These are phyloP conservation scores for Colletotrichum shisoi DNA, from an alignment of 2,329 filamentous ascomycete genomes.

Conservation along the genomic window DNA sequence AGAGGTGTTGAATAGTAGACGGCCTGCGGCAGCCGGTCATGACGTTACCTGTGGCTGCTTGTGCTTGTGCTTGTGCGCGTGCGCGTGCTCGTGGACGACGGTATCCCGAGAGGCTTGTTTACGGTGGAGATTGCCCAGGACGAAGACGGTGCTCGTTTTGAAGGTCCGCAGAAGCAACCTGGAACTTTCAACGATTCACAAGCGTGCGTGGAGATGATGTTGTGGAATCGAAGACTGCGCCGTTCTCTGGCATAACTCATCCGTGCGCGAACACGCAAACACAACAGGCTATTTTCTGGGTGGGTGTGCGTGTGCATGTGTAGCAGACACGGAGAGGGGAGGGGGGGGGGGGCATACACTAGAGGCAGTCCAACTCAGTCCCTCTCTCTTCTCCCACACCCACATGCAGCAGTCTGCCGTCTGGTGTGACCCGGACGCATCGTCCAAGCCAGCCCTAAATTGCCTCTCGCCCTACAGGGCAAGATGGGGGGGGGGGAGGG, in stretches of 20 bases:
- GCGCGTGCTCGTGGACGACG: neutral
- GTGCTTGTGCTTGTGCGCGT: neutral
- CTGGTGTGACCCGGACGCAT: constrained; percentile 24
- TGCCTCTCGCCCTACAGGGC: constrained; percentile 31
- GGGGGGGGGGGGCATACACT: too few species aligned
- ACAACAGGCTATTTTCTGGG: constrained; percentile 5
- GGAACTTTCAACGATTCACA: neutral
- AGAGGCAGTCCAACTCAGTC: constrained; percentile 8
- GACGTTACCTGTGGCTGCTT: constrained; percentile 1
- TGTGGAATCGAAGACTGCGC: constrained; percentile 16
- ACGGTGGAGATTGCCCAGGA: neutral
- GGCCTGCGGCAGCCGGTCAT: constrained; percentile 1
- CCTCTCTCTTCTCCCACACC: neutral
- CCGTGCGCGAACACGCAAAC: constrained; percentile 20
- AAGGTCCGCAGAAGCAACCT: neutral
- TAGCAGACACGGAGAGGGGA: constrained; percentile 16
- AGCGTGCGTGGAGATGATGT: constrained; percentile 19
- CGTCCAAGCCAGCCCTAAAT: constrained; percentile 30
- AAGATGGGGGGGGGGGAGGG: neutral
- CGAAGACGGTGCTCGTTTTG: constrained; percentile 4
- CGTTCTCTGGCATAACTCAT: constrained; percentile 14
- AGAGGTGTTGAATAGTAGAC: neutral
- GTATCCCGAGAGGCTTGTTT: neutral
- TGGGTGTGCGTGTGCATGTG: neutral
- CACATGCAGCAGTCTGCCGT: constrained; percentile 28